Base-by-base conservation (phyloP, 495 filamentous ascomycete genomes). In the Neurospora hispaniola region DNA sequence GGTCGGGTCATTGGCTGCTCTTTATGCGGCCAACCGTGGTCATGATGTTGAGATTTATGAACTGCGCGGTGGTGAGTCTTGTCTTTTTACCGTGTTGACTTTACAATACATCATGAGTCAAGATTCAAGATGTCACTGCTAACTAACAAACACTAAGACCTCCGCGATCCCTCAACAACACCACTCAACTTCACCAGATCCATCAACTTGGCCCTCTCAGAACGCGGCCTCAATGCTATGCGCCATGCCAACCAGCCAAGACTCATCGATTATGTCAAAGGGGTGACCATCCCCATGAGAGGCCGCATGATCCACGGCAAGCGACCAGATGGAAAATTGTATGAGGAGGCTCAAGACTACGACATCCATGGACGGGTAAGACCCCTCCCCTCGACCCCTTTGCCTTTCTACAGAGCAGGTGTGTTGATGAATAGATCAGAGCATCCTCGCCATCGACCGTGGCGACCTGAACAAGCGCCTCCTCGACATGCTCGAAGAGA, bases 141-240 rank as follows among this genome's bases (percentile, higher is more conserved):
- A n/a, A 73, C 12, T 73, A n/a, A 73, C 44, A 54, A 0, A 69
- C 48, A 43, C 35, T 39, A 77, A 97, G 96, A 98, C 85, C 90
- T 98, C 62, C 90, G 96, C 41, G 88, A 94, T 76, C 90, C 92
- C 5, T 87, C 88, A 10, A 98, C 94, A 1, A 90, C 90, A 12
- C 94, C 96, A 0, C 85, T 98, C 71, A 98, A 98, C 78, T 98
- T 98, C 81, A 96, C 94, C 59, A 97, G 93, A 81, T 98, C 96
- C 16, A 99, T 99, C 85, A 99, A 98, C 78, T 85, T 99, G 23
- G 94, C 96, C 20, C 82, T 99, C 12, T 98, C 96, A 0, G 93
- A 98, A 80, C 90, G 96, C 42, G 96, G 96, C n/a, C 92, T 98
- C 78, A 93, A 92, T 77, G 90, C 95, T 42, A 90, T 98, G 83